Evolutionary conservation across 176 grass and related monocot species (phyloP), one percentile per base, ranked within the genome.

Genomic region (Cocos nucifera): DNA sequence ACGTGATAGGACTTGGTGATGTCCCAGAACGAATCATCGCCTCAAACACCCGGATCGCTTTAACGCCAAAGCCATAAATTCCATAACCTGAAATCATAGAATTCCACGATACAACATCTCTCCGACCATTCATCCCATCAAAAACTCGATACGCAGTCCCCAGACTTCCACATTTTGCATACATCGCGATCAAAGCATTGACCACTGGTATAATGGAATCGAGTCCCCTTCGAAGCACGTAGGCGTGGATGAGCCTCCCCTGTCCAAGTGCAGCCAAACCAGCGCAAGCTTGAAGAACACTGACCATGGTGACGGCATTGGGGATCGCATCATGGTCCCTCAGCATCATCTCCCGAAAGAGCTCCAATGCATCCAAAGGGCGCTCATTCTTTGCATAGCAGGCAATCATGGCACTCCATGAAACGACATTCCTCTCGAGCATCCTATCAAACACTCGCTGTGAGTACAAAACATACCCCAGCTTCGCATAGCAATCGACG

Each of bases 331-430:
- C 72, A 22, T 63, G 20, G 54, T 92, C 78, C 21, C 52, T 76
- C 62, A 69, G 60, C 51, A 88, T 57, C 87, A 92, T 97, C 59
- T 83, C 62, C 50, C 70, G 53, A 72, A 97, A 92, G n/a, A 97
- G 78, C 26, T 65, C 54, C 26, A 97, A 55, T 0, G 93, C 83
- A 71, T 86, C 75, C 56, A 66, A 80, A 17, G 87, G 64, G n/a
- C 75, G 70, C 64, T 98, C 87, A n/a, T 92, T 89, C 70, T 90
- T 79, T 24, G 80, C 70, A 22, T 92, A 88, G 70, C 84, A 97
- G 20, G 66, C 72, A 70, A 97, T 88, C 93, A 97, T 92, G 70
- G 93, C 87, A 57, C 81, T 97, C 87, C 87, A 97, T 6, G 93
- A 88, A 26, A 97, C 84, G 30, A 92, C 56, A 66, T 83, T 97